Percentiles rank a stretch among this genome's conserved stretches.
phyloP scores from a whole-genome alignment of 108 stramenopile genomes.

The Skeletonema grethae region DNA sequence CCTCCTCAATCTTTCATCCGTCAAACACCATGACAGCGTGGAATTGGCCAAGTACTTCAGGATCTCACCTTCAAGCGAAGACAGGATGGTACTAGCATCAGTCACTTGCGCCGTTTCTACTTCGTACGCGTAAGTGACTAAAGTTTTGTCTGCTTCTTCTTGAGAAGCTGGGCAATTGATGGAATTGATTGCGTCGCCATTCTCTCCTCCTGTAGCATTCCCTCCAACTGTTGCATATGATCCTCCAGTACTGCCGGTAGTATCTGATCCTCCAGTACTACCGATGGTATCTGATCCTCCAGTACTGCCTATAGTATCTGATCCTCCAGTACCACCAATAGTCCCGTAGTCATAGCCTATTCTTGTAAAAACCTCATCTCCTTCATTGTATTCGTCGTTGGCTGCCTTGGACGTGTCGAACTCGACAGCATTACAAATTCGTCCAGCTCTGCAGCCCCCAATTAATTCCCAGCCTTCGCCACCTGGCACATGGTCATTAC shows the following conservation, averaged over 20 bases:
- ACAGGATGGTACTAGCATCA: slow-evolving; percentile 14
- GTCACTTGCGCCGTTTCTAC: slow-evolving; percentile 33
- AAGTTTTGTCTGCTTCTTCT: background rate
- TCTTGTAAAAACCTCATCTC: background rate
- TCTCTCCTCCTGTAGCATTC: background rate
- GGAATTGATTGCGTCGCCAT: background rate
- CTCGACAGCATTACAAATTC: background rate
- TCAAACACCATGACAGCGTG: slow-evolving; percentile 20
- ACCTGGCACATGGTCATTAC: background rate
- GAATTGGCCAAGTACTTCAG: slow-evolving; percentile 19
- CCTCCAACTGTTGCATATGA: background rate
- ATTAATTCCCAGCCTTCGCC: background rate
- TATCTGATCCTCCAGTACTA: background rate
- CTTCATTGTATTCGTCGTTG: background rate
- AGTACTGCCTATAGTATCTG: no score
- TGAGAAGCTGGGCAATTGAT: background rate
- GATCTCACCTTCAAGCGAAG: slow-evolving; percentile 24
- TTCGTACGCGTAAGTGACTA: slow-evolving; percentile 32
- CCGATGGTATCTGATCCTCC: background rate
- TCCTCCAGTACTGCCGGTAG: background rate
- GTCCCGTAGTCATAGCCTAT: background rate
- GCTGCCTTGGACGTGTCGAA: slow-evolving; percentile 4
- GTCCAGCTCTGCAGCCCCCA: background rate
- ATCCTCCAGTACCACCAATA: background rate
- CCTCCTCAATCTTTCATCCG: slow-evolving; percentile 3